Conservation (phyloP, 2,329 filamentous ascomycete species). For the Trichoderma arundinaceum region DNA sequence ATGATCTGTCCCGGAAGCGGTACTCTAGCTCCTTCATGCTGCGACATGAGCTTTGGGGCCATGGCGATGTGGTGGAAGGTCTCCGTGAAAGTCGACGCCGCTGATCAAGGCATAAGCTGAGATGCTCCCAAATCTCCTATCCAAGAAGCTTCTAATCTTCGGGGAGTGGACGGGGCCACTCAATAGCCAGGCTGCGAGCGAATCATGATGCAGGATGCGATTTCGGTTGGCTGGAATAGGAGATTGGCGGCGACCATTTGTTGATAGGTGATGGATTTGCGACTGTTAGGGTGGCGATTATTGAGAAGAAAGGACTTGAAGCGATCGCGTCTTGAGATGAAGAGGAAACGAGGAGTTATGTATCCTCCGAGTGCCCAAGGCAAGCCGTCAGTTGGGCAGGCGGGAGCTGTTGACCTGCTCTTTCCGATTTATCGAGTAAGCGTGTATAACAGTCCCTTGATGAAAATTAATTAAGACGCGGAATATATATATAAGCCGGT, state of each 20-base stretch:
- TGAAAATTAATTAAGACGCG: too few relatives aligned
- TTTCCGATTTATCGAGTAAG: too few relatives aligned
- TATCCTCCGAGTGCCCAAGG: not conserved
- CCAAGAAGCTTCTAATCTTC: not conserved
- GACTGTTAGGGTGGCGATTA: not conserved
- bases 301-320: not conserved
- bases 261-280: not conserved
- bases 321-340: not conserved
- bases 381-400: too few relatives aligned
- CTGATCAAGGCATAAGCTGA: not conserved
- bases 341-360: not conserved
- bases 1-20: slow-evolving; percentile 46
- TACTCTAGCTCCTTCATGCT: slow-evolving; percentile 34
- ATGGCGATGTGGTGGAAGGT: not conserved
- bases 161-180: not conserved
- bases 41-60: slow-evolving; percentile 8
- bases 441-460: too few relatives aligned
- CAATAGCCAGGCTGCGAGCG: not conserved
- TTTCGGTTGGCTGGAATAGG: not conserved
- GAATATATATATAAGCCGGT: too few relatives aligned
- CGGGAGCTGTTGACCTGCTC: too few relatives aligned
- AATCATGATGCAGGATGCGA: not conserved
- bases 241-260: not conserved
- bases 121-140: not conserved
- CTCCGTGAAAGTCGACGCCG: not conserved